Evolutionary conservation across 2,329 filamentous ascomycete genomes (phyloP).

Genomic region (Cytospora mali): DNA sequence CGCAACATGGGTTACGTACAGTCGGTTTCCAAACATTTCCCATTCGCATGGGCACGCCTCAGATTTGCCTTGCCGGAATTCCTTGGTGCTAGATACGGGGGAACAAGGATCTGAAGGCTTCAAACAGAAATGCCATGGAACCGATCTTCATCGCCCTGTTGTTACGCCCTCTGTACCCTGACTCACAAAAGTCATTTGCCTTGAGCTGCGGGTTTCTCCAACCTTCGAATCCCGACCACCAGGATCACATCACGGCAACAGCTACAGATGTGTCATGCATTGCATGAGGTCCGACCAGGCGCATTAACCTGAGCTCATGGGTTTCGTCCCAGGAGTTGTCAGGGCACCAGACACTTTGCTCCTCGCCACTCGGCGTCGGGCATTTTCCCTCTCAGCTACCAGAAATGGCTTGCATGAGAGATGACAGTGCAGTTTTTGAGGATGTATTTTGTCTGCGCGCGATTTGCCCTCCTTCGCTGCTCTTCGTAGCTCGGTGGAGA

Average conservation of each 20-base stretch:
- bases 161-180: slow-evolving; percentile 49
- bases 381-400: slow-evolving; percentile 46
- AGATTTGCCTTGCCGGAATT: slow-evolving; percentile 50
- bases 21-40: slow-evolving; percentile 47
- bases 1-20: slow-evolving; percentile 52
- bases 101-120: slow-evolving; percentile 46
- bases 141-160: slow-evolving; percentile 42
- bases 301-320: slow-evolving; percentile 56
- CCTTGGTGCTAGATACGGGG: slow-evolving; percentile 35
- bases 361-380: slow-evolving; percentile 35
- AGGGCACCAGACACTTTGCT: slow-evolving; percentile 52
- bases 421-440: slow-evolving; percentile 82
- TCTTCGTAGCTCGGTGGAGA: slow-evolving; percentile 53
- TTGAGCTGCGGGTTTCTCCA: slow-evolving; percentile 32
- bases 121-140: slow-evolving; percentile 49
- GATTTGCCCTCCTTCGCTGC: slow-evolving; percentile 61
- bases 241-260: slow-evolving; percentile 45
- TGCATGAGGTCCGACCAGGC: slow-evolving; percentile 56
- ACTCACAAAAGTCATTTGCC: slow-evolving; percentile 28
- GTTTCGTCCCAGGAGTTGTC: slow-evolving; percentile 45
- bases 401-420: slow-evolving; percentile 48
- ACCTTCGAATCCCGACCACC: slow-evolving; percentile 39
- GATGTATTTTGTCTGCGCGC: slow-evolving; percentile 91
- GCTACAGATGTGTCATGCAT: slow-evolving; percentile 49
- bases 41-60: slow-evolving; percentile 27